Percentiles rank a stretch among this genome's conserved stretches.
These are phyloP conservation scores for Cryomyces antarcticus DNA, from an alignment of 495 filamentous ascomycete species.

Conservation along the genomic window DNA sequence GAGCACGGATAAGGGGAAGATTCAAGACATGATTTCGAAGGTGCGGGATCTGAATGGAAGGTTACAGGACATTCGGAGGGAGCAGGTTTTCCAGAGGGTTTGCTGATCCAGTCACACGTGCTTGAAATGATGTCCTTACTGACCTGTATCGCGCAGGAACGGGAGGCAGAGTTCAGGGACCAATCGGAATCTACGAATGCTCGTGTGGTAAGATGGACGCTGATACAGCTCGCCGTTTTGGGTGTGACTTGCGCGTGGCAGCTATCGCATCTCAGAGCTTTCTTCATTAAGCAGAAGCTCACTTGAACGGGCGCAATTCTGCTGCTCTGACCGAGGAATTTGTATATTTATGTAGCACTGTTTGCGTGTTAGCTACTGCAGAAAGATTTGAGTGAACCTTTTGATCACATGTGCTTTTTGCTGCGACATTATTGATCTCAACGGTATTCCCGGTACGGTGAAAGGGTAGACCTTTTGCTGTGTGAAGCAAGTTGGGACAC, in stretches of 20 bases:
- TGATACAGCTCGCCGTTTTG: conserved; percentile 76
- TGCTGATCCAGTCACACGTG: conserved; percentile 15
- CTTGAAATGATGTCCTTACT: not conserved
- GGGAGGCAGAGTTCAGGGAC: conserved; percentile 93
- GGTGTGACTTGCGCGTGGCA: conserved; percentile 93
- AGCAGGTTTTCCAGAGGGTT: conserved; percentile 94
- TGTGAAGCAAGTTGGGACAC: too few species aligned
- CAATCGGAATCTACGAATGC: conserved; percentile 88
- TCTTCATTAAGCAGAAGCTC: conserved; percentile 99
- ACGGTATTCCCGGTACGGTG: too few species aligned
- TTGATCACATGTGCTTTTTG: too few species aligned
- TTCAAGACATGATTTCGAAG: conserved; percentile 73
- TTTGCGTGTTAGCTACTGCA: too few species aligned
- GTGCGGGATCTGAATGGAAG: conserved; percentile 78
- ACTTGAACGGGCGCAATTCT: conserved; percentile 27
- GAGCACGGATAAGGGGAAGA: conserved; percentile 82
- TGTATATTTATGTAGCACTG: too few species aligned
- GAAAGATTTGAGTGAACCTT: too few species aligned
- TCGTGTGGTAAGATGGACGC: conserved; percentile 81
- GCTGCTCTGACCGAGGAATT: too few species aligned
- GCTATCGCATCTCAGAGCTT: conserved; percentile 77
- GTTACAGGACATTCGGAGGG: conserved; percentile 71
- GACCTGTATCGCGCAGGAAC: conserved; percentile 40
- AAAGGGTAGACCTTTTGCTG: too few species aligned
- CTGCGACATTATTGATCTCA: too few species aligned